Evolutionary conservation across 139 green algal genomes (phyloP), one percentile per base, ranked within the genome.

Genomic region (Micractinium sp.): DNA sequence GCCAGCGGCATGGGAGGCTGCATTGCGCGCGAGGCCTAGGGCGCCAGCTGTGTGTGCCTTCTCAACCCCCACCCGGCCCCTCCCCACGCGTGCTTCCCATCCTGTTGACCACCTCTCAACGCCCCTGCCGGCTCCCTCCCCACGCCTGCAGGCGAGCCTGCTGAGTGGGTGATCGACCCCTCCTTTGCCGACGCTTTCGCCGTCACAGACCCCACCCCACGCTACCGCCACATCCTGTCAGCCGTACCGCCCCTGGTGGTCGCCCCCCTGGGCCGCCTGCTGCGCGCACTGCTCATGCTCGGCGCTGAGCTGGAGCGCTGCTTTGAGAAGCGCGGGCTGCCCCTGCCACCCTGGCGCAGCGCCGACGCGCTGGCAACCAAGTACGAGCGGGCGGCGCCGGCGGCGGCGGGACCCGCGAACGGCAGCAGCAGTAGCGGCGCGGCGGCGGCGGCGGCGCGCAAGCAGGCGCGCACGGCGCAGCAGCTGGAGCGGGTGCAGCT

Each of bases 341-440:
- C 87, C 33, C 87, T 90, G 80, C 76, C 87, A 14, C 87, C 87
- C 47, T 90, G 87, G 87, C 87, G 87, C 80, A 77, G 73, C 56
- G 73, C 47, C 25, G 73, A 88, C 16, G 82, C 76, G 3, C 53
- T 90, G 33, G 29, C 85, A 33, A 79, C 60, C 35, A 29, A 33
- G 18, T 90, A 82, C 39, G 87, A 88, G 73, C n/a, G 19, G n/a
- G n/a, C 73, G 12, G 73, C 73, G n/a, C 25, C 82, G 41, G 22
- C 63, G 56, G 25, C 47, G 14, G 82, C 63, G 15, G 33, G 25
- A 12, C 66, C 38, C 29, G 35, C 60, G 2, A 35, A 60, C 35
- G 35, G 19, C 67, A 36, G 82, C 82, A 35, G 19, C 60, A 41
- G 61, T 60, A 25, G 82, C 35, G 18, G 63, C 35, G 33, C 61